A percentile compares a stretch with the other conserved stretches of the same genome.
phyloP scores from a whole-genome alignment of 257 asterid species.

The Solanum dulcamara region DNA sequence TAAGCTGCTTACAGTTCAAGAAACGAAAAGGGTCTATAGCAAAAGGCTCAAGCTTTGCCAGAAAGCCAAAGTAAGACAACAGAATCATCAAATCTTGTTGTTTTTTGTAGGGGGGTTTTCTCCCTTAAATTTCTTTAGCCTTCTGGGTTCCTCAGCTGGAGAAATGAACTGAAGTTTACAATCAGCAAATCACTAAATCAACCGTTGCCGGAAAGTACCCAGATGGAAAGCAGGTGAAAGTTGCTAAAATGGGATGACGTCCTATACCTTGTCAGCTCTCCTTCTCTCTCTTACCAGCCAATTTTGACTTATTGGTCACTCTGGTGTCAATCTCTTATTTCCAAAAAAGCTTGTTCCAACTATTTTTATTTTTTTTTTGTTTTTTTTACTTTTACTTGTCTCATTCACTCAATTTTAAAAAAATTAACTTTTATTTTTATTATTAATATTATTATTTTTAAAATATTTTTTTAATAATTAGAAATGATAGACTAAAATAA shows the following conservation, averaged over 20 bases:
- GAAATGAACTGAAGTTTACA: not conserved
- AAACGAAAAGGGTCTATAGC: not conserved
- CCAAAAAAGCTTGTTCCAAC: not conserved
- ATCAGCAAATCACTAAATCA: not conserved
- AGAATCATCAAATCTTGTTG: not conserved
- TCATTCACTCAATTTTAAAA: too few species aligned
- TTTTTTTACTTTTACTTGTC: not conserved
- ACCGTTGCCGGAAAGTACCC: not conserved
- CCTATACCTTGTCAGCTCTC: not conserved
- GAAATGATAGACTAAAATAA: too few species aligned
- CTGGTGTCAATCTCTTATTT: not conserved
- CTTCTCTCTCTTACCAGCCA: conserved; percentile 1
- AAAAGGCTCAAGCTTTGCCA: not conserved
- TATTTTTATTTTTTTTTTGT: not conserved
- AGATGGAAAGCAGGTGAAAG: not conserved
- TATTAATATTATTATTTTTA: too few species aligned
- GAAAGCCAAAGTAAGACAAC: not conserved
- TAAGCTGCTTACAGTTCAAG: not conserved
- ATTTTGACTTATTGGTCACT: not conserved
- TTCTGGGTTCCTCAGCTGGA: not conserved
- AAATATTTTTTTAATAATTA: too few species aligned
- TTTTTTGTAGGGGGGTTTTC: not conserved
- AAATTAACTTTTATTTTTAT: too few species aligned
- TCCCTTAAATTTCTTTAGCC: not conserved
- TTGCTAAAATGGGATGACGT: not conserved